Percentiles rank a stretch among this genome's conserved stretches.
Evolutionary conservation across 176 grass and related monocot species (phyloP).

Genomic region (Olyra latifolia): DNA sequence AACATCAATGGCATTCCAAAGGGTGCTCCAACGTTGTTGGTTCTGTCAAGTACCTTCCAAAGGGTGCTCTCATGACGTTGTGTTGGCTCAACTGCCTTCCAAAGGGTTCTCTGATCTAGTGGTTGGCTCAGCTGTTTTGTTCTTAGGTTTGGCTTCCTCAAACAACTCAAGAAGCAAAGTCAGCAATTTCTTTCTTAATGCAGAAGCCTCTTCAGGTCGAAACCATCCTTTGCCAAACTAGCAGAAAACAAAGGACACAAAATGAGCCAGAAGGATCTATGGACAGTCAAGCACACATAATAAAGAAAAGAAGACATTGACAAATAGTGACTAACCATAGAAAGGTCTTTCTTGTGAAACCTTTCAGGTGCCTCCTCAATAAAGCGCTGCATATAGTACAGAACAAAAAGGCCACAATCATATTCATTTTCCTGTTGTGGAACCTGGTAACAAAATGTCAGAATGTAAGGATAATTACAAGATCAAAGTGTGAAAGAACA

Average conservation of each 20-base stretch:
- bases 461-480: background rate
- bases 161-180: conserved; percentile 49
- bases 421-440: conserved; percentile 92
- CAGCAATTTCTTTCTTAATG: conserved; percentile 49
- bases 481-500: conserved; percentile 4
- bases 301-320: conserved; percentile 7
- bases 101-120: background rate
- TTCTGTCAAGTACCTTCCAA: conserved; percentile 9
- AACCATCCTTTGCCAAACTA: conserved; percentile 86
- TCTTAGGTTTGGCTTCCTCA: conserved; percentile 37
- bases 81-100: conserved; percentile 6
- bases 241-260: background rate
- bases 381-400: conserved; percentile 83
- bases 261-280: conserved; percentile 16
- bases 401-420: conserved; percentile 93
- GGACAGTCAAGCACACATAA: background rate
- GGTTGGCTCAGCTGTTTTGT: conserved; percentile 11
- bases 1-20: conserved; percentile 13
- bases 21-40: conserved; percentile 23
- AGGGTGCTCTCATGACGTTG: background rate
- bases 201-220: conserved; percentile 65
- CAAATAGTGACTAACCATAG: conserved; percentile 44
- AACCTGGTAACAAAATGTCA: conserved; percentile 56
- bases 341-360: conserved; percentile 57
- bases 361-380: conserved; percentile 82